Percentiles rank a stretch among this genome's conserved stretches.
phyloP scores from a whole-genome alignment of 2,329 filamentous ascomycete genomes.

The Trichoderma asperellum region DNA sequence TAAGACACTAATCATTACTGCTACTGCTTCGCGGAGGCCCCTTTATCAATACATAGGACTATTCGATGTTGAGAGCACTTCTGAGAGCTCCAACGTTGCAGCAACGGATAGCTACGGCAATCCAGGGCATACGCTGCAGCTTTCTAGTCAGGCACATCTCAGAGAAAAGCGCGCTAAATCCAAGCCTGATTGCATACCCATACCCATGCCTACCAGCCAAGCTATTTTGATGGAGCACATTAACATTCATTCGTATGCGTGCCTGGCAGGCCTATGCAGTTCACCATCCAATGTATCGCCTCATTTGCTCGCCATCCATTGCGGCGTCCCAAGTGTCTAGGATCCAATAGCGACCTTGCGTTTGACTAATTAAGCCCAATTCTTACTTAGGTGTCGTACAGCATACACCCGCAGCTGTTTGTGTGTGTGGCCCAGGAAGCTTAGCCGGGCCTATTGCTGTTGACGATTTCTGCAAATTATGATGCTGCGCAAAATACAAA shows the following conservation, averaged over 20 bases:
- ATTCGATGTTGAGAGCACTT: neutral
- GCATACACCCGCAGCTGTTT: neutral
- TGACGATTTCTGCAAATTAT: neutral
- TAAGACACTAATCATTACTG: neutral
- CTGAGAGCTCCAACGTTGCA: neutral
- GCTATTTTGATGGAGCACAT: constrained; percentile 1
- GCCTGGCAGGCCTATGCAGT: neutral
- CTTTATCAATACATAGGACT: neutral
- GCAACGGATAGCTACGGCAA: neutral
- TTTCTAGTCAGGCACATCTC: constrained; percentile 15
- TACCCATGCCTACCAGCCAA: neutral
- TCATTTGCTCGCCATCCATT: neutral
- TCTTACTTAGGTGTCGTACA: neutral
- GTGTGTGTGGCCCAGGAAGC: neutral
- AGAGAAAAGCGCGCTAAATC: constrained; percentile 4
- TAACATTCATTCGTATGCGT: neutral
- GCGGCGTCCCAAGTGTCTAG: neutral
- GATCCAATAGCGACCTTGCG: neutral
- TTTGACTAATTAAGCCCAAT: neutral
- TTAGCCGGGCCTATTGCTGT: neutral
- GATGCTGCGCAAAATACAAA: neutral
- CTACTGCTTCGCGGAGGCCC: neutral
- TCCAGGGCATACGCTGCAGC: neutral
- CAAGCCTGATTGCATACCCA: neutral
- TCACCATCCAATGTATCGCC: neutral